Percentiles rank a stretch among this genome's conserved stretches.
These are phyloP conservation scores for slime mould (Dictyostelium discoideum) DNA, from an alignment of 78 protist genomes.

Conservation along the genomic window DNA sequence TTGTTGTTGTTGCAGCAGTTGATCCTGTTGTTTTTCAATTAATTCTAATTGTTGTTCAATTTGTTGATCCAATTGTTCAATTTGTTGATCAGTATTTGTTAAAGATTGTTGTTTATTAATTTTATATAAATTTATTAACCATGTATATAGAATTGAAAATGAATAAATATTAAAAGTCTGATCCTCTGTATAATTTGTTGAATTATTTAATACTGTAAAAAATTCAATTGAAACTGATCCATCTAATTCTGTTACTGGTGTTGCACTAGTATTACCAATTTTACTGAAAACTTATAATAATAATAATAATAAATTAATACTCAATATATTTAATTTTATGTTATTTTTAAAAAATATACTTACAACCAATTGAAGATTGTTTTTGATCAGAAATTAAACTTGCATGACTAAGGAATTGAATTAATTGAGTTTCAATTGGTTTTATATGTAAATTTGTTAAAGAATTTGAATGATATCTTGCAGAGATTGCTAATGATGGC, in stretches of 20 bases:
- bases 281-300: neutral
- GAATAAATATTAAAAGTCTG: slow-evolving; percentile 76
- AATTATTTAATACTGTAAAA: slow-evolving; percentile 72
- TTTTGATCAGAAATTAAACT: slow-evolving; percentile 52
- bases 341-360: neutral
- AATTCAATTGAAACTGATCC: slow-evolving; percentile 74
- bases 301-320: too few relatives aligned
- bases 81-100: neutral
- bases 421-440: slow-evolving; percentile 60
- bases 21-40: neutral
- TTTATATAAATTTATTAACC: slow-evolving; percentile 57
- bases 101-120: neutral
- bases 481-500: slow-evolving; percentile 34
- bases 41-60: neutral
- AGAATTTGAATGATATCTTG: slow-evolving; percentile 16
- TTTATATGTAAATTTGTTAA: slow-evolving; percentile 27
- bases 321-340: too few relatives aligned
- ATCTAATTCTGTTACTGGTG: slow-evolving; percentile 78
- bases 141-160: slow-evolving; percentile 56
- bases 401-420: slow-evolving; percentile 66
- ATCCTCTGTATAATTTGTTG: slow-evolving; percentile 59
- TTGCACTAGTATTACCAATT: slow-evolving; percentile 7
- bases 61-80: neutral
- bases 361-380: slow-evolving; percentile 61
- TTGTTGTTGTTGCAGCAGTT: neutral